phyloP scores from a whole-genome alignment of 2,329 filamentous ascomycete genomes.

The Botryosphaeria agaves region DNA sequence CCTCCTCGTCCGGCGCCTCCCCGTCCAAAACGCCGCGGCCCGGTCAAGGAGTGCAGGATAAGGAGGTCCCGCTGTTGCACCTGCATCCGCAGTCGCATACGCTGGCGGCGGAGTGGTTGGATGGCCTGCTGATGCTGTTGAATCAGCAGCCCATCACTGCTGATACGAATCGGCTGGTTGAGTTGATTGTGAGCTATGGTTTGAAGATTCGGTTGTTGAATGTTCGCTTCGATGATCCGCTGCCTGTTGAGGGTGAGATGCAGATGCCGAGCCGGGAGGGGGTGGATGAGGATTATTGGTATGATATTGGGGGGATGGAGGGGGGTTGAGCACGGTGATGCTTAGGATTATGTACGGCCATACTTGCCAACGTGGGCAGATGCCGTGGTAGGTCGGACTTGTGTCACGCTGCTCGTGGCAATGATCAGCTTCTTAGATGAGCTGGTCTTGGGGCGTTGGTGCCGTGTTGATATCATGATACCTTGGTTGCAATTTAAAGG shows the following conservation, averaged over 20 bases:
- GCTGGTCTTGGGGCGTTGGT: no score
- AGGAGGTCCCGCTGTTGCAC: slow-evolving; percentile 61
- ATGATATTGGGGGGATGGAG: slow-evolving; percentile 37
- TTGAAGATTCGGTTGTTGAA: slow-evolving; percentile 86
- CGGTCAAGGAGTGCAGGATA: no score
- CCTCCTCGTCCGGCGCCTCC: slow-evolving; percentile 8
- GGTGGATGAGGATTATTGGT: slow-evolving; percentile 85
- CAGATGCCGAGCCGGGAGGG: slow-evolving; percentile 68
- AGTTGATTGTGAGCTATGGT: slow-evolving; percentile 75
- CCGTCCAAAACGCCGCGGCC: slow-evolving; percentile 2
- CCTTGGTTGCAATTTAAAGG: no score
- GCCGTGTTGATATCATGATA: no score
- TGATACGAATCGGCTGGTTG: slow-evolving; percentile 80
- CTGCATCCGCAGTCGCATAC: slow-evolving; percentile 66
- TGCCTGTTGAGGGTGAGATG: slow-evolving; percentile 18
- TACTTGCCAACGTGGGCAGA: no score
- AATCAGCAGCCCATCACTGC: slow-evolving; percentile 94
- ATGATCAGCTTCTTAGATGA: no score
- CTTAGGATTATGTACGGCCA: no score
- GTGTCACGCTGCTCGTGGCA: no score
- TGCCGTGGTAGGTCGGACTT: no score
- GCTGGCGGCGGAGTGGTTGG: slow-evolving; percentile 88
- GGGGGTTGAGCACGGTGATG: no score
- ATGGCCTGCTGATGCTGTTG: slow-evolving; percentile 84
- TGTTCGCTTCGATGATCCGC: slow-evolving; percentile 73